Percentiles rank a stretch among this genome's conserved stretches.
Evolutionary conservation across 768 basidiomycete species (phyloP).

Genomic region (Leucosporidium yakuticum): DNA sequence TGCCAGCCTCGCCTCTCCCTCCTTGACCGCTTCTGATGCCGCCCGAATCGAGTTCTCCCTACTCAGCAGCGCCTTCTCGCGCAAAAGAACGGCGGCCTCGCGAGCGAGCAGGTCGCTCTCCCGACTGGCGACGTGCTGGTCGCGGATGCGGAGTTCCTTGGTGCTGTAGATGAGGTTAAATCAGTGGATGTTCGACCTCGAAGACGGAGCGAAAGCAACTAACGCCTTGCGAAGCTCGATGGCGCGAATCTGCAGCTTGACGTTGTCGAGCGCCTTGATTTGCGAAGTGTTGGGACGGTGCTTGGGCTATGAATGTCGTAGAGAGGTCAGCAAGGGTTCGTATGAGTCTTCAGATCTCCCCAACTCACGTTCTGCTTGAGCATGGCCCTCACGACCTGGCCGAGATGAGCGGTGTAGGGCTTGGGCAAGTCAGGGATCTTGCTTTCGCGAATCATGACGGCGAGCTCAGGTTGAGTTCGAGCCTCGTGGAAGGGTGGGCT

Average conservation of each 20-base stretch:
- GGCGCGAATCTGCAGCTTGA: conserved; percentile 33
- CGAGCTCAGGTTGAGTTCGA: conserved; percentile 78
- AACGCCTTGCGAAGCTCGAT: conserved; percentile 32
- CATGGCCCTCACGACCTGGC: conserved; percentile 77
- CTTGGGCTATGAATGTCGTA: conserved; percentile 24
- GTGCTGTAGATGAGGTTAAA: background rate
- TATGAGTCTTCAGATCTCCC: too few species aligned
- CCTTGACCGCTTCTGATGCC: conserved; percentile 2
- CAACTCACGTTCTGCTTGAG: conserved; percentile 66
- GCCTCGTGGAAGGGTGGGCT: conserved; percentile 85
- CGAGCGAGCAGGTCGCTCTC: conserved; percentile 35
- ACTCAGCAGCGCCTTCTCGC: conserved; percentile 16
- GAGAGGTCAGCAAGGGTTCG: background rate
- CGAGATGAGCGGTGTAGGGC: conserved; percentile 68
- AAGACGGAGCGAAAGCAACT: background rate
- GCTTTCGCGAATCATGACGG: conserved; percentile 70
- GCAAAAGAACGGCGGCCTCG: conserved; percentile 24
- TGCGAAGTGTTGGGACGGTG: conserved; percentile 34
- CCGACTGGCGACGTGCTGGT: conserved; percentile 27
- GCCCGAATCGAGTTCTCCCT: conserved; percentile 22
- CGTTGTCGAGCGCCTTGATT: conserved; percentile 34
- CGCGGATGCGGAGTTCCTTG: conserved; percentile 25
- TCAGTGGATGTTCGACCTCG: too few species aligned
- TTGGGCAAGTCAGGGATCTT: conserved; percentile 85
- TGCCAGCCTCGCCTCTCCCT: conserved; percentile 7